phyloP scores from a whole-genome alignment of 2,329 filamentous ascomycete species.

The Penicillium sp. region DNA sequence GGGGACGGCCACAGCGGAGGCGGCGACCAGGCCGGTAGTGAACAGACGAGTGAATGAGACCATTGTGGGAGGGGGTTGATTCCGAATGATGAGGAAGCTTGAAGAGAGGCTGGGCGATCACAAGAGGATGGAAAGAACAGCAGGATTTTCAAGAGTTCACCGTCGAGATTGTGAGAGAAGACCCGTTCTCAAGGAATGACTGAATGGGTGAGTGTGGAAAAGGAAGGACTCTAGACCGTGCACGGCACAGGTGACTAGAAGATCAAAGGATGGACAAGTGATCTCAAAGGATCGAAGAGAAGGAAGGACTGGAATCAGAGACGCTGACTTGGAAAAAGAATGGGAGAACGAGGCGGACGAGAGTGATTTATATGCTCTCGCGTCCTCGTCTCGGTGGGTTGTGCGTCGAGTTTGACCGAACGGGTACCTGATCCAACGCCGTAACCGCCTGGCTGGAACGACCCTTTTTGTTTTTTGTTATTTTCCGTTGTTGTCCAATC shows the following conservation, averaged over 20 bases:
- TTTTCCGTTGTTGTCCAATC: too few species aligned
- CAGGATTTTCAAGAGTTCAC: too few species aligned
- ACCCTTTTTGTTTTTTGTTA: neutral
- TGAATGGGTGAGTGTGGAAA: slow-evolving; percentile 10
- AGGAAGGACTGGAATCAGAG: neutral
- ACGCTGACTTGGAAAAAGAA: slow-evolving; percentile 1
- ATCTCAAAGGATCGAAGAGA: slow-evolving; percentile 4
- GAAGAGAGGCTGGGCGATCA: too few species aligned
- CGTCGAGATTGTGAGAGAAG: slow-evolving; percentile 10
- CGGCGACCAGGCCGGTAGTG: slow-evolving; percentile 30
- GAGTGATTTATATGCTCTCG: slow-evolving; percentile 3
- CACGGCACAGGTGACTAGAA: slow-evolving; percentile 26
- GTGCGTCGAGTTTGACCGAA: slow-evolving; percentile 5
- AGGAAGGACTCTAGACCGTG: slow-evolving; percentile 26
- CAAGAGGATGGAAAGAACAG: too few species aligned
- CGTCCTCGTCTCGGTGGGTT: neutral
- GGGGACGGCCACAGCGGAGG: slow-evolving; percentile 30
- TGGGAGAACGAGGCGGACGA: neutral
- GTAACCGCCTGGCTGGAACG: slow-evolving; percentile 3
- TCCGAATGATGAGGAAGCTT: too few species aligned
- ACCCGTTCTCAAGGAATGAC: slow-evolving; percentile 17
- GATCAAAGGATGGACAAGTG: slow-evolving; percentile 9
- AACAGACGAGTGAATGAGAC: slow-evolving; percentile 34
- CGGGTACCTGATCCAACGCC: neutral
- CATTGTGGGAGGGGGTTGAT: slow-evolving; percentile 24